Evolutionary conservation across 495 filamentous ascomycete genomes (phyloP).

Genomic region (Penicillium coprophilum): DNA sequence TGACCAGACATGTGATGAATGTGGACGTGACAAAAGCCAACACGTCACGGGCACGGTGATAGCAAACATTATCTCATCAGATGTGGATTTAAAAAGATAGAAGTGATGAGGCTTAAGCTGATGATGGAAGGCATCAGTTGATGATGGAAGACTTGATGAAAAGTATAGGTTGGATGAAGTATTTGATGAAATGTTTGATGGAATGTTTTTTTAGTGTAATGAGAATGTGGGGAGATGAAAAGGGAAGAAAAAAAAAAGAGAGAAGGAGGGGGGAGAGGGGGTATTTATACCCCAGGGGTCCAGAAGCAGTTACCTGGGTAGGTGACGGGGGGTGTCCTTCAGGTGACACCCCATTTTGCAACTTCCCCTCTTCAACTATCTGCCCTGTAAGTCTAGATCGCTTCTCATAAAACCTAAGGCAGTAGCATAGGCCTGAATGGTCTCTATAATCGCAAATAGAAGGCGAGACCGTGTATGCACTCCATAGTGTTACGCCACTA

Average conservation of each 20-base stretch:
- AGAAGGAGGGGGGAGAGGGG: neutral
- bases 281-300: neutral
- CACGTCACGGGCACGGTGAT: neutral
- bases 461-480: neutral
- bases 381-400: neutral
- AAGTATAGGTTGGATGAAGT: neutral
- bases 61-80: neutral
- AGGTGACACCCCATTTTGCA: neutral
- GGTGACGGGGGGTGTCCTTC: neutral
- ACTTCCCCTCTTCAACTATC: neutral
- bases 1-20: neutral
- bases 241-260: neutral
- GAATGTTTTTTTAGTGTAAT: too few relatives aligned
- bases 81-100: neutral
- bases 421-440: neutral
- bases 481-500: neutral
- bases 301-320: too few relatives aligned
- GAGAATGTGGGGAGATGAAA: neutral
- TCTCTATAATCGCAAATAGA: neutral
- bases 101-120: neutral
- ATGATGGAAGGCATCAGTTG: neutral
- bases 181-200: neutral
- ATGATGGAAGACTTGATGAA: neutral
- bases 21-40: neutral
- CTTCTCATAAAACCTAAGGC: neutral